Evolutionary conservation across 2,329 filamentous ascomycete species (phyloP).

Genomic region (Rasamsonia emersonii): DNA sequence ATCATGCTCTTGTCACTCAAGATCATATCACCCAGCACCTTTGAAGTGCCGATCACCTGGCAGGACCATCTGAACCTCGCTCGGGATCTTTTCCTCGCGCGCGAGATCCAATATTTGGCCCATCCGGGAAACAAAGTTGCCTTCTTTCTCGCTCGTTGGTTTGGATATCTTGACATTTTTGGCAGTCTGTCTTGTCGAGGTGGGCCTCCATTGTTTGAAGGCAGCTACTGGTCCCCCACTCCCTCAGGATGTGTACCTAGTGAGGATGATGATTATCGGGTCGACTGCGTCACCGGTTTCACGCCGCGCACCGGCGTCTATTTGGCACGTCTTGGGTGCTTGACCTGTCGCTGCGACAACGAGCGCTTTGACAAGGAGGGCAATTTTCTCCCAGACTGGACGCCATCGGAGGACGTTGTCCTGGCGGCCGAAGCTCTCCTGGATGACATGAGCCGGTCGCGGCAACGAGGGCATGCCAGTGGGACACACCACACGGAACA

Average conservation of each 20-base stretch:
- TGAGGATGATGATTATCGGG: constrained; percentile 56
- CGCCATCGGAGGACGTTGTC: constrained; percentile 46
- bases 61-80: constrained; percentile 69
- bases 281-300: constrained; percentile 76
- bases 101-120: constrained; percentile 51
- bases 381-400: constrained; percentile 48
- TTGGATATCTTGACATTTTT: constrained; percentile 73
- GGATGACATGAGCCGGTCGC: constrained; percentile 51
- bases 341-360: constrained; percentile 60
- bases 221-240: constrained; percentile 39
- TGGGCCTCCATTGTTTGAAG: constrained; percentile 43
- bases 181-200: constrained; percentile 59
- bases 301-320: constrained; percentile 63
- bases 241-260: constrained; percentile 43
- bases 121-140: constrained; percentile 48
- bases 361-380: constrained; percentile 51
- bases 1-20: constrained; percentile 80
- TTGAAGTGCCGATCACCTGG: constrained; percentile 74
- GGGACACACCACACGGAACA: constrained; percentile 32
- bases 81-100: constrained; percentile 62
- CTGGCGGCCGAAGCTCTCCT: constrained; percentile 53
- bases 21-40: constrained; percentile 72
- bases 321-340: constrained; percentile 61
- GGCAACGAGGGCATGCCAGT: constrained; percentile 29
- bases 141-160: constrained; percentile 74